These are phyloP conservation scores for Pichia heedii DNA, from an alignment of 805 yeast genomes.

Conservation along the genomic window DNA sequence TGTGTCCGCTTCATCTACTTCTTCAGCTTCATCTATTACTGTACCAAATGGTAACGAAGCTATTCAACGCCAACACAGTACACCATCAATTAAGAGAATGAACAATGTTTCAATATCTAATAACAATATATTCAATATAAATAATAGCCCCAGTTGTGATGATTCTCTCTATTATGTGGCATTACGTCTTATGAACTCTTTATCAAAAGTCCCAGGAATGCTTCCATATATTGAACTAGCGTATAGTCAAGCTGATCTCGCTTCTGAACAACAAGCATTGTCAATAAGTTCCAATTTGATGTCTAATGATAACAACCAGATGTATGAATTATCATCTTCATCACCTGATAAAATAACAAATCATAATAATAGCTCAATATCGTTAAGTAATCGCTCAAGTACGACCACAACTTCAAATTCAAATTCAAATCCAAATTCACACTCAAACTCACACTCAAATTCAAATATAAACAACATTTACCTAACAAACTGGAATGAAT, in stretches of 20 bases:
- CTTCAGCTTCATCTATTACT: conserved; percentile 18
- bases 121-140: conserved; percentile 61
- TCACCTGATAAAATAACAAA: conserved; percentile 3
- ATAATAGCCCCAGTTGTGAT: conserved; percentile 47
- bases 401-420: background rate
- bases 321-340: background rate
- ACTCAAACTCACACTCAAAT: background rate
- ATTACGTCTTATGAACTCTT: conserved; percentile 41
- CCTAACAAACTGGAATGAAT: conserved; percentile 26
- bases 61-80: background rate
- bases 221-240: conserved; percentile 60
- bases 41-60: conserved; percentile 35
- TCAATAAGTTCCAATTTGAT: conserved; percentile 2
- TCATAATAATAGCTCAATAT: background rate
- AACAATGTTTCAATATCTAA: conserved; percentile 26
- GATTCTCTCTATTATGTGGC: conserved; percentile 70
- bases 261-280: conserved; percentile 63
- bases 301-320: background rate
- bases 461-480: background rate
- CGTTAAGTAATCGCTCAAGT: background rate
- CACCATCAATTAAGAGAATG: background rate
- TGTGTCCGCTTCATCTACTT: conserved; percentile 2
- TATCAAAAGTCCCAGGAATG: conserved; percentile 57
- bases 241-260: conserved; percentile 53
- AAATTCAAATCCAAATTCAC: background rate